Evolutionary conservation across 768 basidiomycete species (phyloP).

Genomic region (Neoboletus subvelutipes): DNA sequence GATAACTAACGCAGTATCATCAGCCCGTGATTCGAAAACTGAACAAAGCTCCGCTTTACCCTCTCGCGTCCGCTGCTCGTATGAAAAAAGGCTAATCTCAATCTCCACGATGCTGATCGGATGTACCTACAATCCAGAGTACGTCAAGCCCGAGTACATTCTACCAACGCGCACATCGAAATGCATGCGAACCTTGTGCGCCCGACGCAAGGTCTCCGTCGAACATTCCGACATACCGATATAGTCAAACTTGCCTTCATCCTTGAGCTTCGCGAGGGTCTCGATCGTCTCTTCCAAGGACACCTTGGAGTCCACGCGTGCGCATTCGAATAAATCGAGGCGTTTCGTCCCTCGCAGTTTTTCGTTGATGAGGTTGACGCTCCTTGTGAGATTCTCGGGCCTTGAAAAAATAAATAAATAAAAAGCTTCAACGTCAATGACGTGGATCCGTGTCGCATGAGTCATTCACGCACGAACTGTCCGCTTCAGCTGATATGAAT

Average conservation of each 20-base stretch:
- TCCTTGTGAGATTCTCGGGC: conserved; percentile 44
- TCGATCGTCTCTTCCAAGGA: conserved; percentile 46
- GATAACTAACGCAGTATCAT: conserved; percentile 38
- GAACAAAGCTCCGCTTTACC: conserved; percentile 20
- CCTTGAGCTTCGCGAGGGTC: conserved; percentile 40
- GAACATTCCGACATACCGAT: conserved; percentile 55
- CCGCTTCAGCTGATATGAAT: conserved; percentile 4
- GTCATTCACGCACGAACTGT: conserved; percentile 20
- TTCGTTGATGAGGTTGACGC: conserved; percentile 42
- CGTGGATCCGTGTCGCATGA: conserved; percentile 23
- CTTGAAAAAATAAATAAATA: no score
- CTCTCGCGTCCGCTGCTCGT: conserved; percentile 49
- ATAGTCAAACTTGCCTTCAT: conserved; percentile 38
- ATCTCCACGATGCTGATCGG: conserved; percentile 64
- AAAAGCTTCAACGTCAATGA: neutral
- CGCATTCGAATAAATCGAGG: conserved; percentile 58
- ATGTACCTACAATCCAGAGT: conserved; percentile 37
- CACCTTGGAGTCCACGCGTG: conserved; percentile 43
- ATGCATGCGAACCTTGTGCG: conserved; percentile 15
- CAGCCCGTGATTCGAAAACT: neutral
- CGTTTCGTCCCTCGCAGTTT: conserved; percentile 51
- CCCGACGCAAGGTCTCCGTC: conserved; percentile 47
- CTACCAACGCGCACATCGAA: neutral
- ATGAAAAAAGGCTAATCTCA: conserved; percentile 62
- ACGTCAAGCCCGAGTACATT: neutral